phyloP scores from a whole-genome alignment of 805 yeast species.

The Starmerella lactis-condensi region DNA sequence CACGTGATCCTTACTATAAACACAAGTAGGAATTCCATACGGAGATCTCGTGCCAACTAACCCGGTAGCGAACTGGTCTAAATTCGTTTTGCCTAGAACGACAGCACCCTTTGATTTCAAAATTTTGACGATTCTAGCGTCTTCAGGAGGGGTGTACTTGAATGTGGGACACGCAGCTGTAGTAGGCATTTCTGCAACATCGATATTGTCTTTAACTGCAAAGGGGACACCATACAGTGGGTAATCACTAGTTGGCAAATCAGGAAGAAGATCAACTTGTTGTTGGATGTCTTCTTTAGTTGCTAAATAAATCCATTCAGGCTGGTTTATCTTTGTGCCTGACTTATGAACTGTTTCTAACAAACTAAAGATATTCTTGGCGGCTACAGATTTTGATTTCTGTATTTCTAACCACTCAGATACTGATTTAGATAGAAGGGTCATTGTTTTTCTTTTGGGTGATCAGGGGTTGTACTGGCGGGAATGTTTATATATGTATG shows the following conservation, averaged over 20 bases:
- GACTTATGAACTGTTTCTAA: no score
- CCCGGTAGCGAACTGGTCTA: constrained; percentile 97
- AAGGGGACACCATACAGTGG: constrained; percentile 87
- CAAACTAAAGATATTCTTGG: no score
- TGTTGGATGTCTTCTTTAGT: constrained; percentile 40
- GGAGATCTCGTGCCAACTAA: constrained; percentile 91
- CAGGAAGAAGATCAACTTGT: constrained; percentile 53
- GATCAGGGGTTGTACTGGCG: no score
- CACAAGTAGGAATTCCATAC: constrained; percentile 72
- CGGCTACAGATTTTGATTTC: no score
- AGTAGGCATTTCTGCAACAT: constrained; percentile 60
- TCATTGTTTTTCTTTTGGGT: no score
- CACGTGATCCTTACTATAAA: constrained; percentile 59
- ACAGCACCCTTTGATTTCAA: constrained; percentile 83
- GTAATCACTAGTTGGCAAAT: constrained; percentile 14
- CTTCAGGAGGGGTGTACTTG: constrained; percentile 46
- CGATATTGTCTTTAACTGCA: constrained; percentile 89
- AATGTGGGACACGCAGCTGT: constrained; percentile 93
- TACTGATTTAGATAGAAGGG: no score
- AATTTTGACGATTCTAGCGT: constrained; percentile 57
- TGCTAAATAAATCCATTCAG: constrained; percentile 84
- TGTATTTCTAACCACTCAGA: no score
- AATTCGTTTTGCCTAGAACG: constrained; percentile 78
- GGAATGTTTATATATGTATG: no score
- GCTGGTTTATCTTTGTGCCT: no score